Percentiles rank a stretch among this genome's conserved stretches.
These are phyloP conservation scores for Pseudomicrostroma phylloplanum DNA, from an alignment of 1,284 basidiomycete species.

Conservation along the genomic window DNA sequence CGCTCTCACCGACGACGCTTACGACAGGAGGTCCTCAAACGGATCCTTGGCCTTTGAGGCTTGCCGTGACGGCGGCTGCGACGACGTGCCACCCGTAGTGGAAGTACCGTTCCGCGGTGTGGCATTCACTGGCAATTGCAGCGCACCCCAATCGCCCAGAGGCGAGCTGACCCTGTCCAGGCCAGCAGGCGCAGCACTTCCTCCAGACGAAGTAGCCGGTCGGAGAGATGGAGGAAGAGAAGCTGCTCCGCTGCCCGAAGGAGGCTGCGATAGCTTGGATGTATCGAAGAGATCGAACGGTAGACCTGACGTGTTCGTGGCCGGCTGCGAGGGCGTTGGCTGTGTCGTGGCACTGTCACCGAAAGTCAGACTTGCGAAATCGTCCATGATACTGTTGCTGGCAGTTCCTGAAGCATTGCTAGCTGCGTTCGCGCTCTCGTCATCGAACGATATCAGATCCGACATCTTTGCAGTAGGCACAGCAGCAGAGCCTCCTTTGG, in stretches of 20 bases:
- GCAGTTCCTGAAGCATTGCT: neutral
- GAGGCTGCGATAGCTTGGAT: constrained; percentile 12
- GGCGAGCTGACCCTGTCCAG: neutral
- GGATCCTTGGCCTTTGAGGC: constrained; percentile 10
- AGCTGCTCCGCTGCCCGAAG: constrained; percentile 13
- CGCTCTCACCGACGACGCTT: neutral
- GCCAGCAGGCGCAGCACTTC: no score
- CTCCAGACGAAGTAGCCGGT: no score
- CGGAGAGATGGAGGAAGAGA: neutral
- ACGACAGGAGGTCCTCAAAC: constrained; percentile 5
- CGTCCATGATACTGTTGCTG: constrained; percentile 24
- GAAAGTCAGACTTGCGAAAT: constrained; percentile 43
- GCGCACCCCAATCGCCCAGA: constrained; percentile 34
- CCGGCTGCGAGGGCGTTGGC: constrained; percentile 15
- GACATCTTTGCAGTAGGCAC: constrained; percentile 44
- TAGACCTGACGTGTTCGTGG: constrained; percentile 11
- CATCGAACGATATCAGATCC: constrained; percentile 47
- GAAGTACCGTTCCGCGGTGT: neutral
- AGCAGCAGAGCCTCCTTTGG: constrained; percentile 36
- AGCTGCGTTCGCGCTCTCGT: constrained; percentile 18
- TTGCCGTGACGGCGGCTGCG: neutral
- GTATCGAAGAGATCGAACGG: constrained; percentile 25
- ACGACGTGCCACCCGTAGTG: constrained; percentile 8
- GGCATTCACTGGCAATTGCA: constrained; percentile 25
- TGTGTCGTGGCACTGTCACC: neutral